Conservation (phyloP, 176 grass and related monocot genomes). For the Zea luxurians region DNA sequence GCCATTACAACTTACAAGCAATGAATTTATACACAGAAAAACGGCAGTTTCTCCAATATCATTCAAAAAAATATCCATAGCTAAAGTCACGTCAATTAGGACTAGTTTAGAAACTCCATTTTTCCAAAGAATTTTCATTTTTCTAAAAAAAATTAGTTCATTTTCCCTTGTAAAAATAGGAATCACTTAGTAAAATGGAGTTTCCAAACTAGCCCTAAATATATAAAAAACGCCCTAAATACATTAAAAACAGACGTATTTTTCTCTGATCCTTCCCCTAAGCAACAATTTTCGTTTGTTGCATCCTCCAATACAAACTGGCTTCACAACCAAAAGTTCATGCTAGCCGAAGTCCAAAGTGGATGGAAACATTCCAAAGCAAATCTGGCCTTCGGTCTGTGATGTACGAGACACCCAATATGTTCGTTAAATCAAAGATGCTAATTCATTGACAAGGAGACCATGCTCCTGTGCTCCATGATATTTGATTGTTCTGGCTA, state of each 20-base stretch:
- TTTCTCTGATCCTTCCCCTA: background rate
- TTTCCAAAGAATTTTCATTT: too few relatives aligned
- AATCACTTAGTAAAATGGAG: too few relatives aligned
- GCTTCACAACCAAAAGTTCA: background rate
- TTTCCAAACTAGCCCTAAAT: background rate
- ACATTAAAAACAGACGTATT: background rate
- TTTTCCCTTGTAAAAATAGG: too few relatives aligned
- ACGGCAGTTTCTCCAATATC: too few relatives aligned
- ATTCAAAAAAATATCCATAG: too few relatives aligned
- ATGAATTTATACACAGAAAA: too few relatives aligned
- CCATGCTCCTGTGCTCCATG: background rate
- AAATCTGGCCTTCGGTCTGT: background rate
- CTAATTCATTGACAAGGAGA: background rate
- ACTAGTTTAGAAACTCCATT: too few relatives aligned
- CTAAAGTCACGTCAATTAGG: too few relatives aligned
- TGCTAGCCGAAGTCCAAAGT: slow-evolving; percentile 4
- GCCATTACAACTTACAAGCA: too few relatives aligned
- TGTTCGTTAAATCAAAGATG: slow-evolving; percentile 4
- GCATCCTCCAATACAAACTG: background rate
- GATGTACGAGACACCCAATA: background rate
- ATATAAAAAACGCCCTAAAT: background rate
- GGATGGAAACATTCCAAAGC: background rate
- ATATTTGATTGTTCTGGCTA: slow-evolving; percentile 13
- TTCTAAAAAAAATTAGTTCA: too few relatives aligned
- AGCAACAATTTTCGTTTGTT: slow-evolving; percentile 9